Base-by-base conservation (phyloP, 2,329 filamentous ascomycete genomes). In the Cryphonectria naterciae region DNA sequence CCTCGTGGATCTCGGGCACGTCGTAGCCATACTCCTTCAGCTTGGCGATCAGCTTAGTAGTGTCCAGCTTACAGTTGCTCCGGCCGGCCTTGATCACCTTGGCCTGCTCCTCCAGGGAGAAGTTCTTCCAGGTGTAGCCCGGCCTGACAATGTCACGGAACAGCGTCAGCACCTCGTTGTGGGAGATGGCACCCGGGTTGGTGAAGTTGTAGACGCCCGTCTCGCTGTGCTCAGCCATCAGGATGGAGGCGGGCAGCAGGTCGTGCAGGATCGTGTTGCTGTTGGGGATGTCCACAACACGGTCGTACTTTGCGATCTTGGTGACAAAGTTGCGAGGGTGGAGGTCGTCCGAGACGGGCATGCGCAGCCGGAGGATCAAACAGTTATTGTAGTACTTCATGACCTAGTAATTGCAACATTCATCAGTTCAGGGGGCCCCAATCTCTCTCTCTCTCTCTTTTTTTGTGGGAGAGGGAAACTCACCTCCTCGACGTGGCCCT, bases 161-260 rank as follows among this genome's bases (percentile, higher is more conserved):
- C 58, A 92, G 81, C 2, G 81, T 75, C 54, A 92, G 82, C 8
- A 92, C 89, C 80, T 92, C 89, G 78, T 92, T 92, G 80, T 92
- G 89, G n/a, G 88, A 90, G 78, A 92, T 91, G 73, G 88, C 87
- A 17, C 89, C 90, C 0, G 90, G 90, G 80, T 92, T 92, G 72
- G 89, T 91, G 79, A 92, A 91, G 81, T 92, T 92, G 80, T 89
- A 91, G 74, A 92, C 82, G 25, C 90, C 90, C 1, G 85, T 87
- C 58, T 91, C 89, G 56, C 82, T 81, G 79, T 90, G 84, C 78
- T 91, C 87, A 39, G 89, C 86, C 74, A 91, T 80, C 62, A 89
- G 77, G 72, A 91, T 83, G 2, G 88, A 86, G 17, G 86, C 85
- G 15, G 90, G 90, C 28, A 92, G 83, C 64, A 92, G 86, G 76